phyloP scores from a whole-genome alignment of 163 green algal genomes.

The Scenedesmus sp. region DNA sequence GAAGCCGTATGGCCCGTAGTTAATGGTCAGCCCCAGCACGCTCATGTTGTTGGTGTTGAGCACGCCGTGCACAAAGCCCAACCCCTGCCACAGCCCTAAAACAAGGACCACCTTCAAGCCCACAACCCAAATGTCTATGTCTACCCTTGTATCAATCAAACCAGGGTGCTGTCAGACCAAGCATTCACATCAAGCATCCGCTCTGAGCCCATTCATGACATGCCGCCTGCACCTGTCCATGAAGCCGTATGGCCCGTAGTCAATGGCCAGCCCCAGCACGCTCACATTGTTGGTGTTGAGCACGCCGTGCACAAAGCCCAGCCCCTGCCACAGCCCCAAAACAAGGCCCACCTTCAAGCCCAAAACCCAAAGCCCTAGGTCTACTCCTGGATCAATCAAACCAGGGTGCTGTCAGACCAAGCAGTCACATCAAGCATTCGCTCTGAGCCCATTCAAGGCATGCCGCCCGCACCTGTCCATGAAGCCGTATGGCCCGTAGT shows the following conservation, averaged over 20 bases:
- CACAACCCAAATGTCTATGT: neutral
- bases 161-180: neutral
- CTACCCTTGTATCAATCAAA: neutral
- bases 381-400: neutral
- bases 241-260: slow-evolving; percentile 80
- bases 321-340: slow-evolving; percentile 80
- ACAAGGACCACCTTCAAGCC: neutral
- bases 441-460: neutral
- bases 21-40: slow-evolving; percentile 92
- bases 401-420: neutral
- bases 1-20: slow-evolving; percentile 80
- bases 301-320: slow-evolving; percentile 95
- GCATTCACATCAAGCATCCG: neutral
- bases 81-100: slow-evolving; percentile 81
- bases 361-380: neutral
- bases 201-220: neutral
- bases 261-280: slow-evolving; percentile 92
- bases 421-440: neutral
- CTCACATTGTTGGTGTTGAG: slow-evolving; percentile 91
- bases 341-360: neutral
- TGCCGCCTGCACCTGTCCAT: slow-evolving; percentile 61
- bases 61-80: slow-evolving; percentile 95
- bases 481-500: slow-evolving; percentile 80
- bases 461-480: slow-evolving; percentile 60
- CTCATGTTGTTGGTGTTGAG: slow-evolving; percentile 91